Conservation (phyloP, 2,329 filamentous ascomycete genomes). For the Fusarium sp. region DNA sequence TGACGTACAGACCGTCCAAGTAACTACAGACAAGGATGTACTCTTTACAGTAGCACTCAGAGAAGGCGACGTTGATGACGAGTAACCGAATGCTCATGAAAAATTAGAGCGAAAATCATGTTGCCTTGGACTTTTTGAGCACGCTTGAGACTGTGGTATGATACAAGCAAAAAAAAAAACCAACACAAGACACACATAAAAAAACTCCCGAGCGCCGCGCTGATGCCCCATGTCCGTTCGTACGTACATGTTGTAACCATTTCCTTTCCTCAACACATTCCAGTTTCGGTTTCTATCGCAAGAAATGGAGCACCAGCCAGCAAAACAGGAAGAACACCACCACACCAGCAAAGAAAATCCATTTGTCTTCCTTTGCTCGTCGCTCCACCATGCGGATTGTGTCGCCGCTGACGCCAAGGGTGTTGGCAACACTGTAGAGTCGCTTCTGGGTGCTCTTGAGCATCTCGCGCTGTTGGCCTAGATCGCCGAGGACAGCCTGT, state of each 20-base stretch:
- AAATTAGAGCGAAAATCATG: slow-evolving; percentile 10
- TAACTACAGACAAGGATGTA: slow-evolving; percentile 75
- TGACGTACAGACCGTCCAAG: slow-evolving; percentile 70
- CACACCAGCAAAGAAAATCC: slow-evolving; percentile 94
- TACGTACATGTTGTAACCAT: slow-evolving; percentile 33
- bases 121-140: slow-evolving; percentile 15
- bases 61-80: slow-evolving; percentile 55
- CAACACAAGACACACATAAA: slow-evolving; percentile 26
- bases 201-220: slow-evolving; percentile 50
- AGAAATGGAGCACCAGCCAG: slow-evolving; percentile 88
- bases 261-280: slow-evolving; percentile 7
- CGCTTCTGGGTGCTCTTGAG: slow-evolving; percentile 93
- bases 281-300: slow-evolving; percentile 63
- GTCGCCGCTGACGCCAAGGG: slow-evolving; percentile 91
- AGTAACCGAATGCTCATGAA: slow-evolving; percentile 27
- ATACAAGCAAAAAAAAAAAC: slow-evolving; percentile 26
- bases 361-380: slow-evolving; percentile 94
- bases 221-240: slow-evolving; percentile 43
- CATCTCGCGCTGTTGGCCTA: slow-evolving; percentile 92
- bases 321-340: slow-evolving; percentile 92
- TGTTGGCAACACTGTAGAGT: slow-evolving; percentile 94
- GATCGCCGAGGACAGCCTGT: slow-evolving; percentile 88
- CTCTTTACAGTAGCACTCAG: slow-evolving; percentile 81
- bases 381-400: slow-evolving; percentile 98
- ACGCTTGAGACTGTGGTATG: slow-evolving; percentile 28